Percentiles rank a stretch among this genome's conserved stretches.
phyloP scores from a whole-genome alignment of 1,284 basidiomycete species.

The Crucibulum cyathiforme region DNA sequence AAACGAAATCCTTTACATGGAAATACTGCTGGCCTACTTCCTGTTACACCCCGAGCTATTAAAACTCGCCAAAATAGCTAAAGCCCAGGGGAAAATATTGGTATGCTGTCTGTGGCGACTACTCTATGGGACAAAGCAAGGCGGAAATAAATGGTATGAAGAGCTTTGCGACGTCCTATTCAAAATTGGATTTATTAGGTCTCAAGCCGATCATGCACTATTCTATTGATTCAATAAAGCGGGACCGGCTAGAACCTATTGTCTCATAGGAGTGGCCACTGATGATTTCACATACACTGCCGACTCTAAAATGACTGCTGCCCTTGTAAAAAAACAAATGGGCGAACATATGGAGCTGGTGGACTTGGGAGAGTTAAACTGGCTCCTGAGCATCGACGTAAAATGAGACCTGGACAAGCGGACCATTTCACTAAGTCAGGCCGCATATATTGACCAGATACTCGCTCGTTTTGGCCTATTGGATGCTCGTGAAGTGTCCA shows the following conservation, averaged over 20 bases:
- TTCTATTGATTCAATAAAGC: conserved; percentile 17
- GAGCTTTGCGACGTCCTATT: conserved; percentile 28
- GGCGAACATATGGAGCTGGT: conserved; percentile 27
- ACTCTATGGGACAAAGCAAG: conserved; percentile 51
- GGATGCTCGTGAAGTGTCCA: conserved; percentile 13
- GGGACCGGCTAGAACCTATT: conserved; percentile 26
- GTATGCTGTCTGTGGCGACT: too few species aligned
- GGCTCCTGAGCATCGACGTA: conserved; percentile 39
- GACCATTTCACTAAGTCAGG: conserved; percentile 41
- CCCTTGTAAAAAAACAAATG: conserved; percentile 28
- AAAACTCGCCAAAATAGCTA: conserved; percentile 34
- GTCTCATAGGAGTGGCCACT: too few species aligned
- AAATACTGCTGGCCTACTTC: conserved; percentile 42
- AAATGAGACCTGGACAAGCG: conserved; percentile 22
- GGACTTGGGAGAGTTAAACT: conserved; percentile 29
- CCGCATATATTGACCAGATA: conserved; percentile 43
- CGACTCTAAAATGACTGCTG: conserved; percentile 15
- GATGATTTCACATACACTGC: conserved; percentile 39
- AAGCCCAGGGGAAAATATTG: too few species aligned
- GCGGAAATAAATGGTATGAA: conserved; percentile 41
- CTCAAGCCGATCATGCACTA: conserved; percentile 37
- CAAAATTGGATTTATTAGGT: conserved; percentile 28
- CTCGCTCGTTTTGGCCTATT: conserved; percentile 38
- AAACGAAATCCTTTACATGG: conserved; percentile 46
- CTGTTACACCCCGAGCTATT: conserved; percentile 26